Percentiles rank a stretch among this genome's conserved stretches.
These are phyloP conservation scores for Fusarium bactridioides DNA, from an alignment of 2,329 filamentous ascomycete genomes.

Conservation along the genomic window DNA sequence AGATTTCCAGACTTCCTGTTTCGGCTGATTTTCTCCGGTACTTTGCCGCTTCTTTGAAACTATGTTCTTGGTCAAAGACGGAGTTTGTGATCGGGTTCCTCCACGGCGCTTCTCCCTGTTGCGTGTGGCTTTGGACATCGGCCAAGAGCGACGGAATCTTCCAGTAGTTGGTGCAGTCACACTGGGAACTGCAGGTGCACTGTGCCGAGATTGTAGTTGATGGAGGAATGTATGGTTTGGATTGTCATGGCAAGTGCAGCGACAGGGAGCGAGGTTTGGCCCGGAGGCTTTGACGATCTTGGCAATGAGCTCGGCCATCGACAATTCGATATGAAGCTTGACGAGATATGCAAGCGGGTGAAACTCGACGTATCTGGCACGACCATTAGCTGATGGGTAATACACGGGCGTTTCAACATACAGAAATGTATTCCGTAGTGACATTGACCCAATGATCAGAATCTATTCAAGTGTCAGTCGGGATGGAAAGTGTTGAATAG, in stretches of 20 bases:
- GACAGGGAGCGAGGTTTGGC: conserved; percentile 20
- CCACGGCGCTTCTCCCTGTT: conserved; percentile 5
- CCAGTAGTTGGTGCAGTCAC: conserved; percentile 30
- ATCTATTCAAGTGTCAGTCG: conserved; percentile 23
- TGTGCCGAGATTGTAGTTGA: conserved; percentile 16
- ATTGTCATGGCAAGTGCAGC: conserved; percentile 34
- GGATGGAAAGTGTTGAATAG: neutral
- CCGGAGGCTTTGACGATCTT: conserved; percentile 39
- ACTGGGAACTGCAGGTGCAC: neutral
- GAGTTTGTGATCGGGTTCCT: neutral
- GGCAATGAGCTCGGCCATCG: conserved; percentile 40
- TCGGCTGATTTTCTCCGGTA: neutral
- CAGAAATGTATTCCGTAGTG: conserved; percentile 35
- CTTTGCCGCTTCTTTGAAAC: neutral
- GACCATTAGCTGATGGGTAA: neutral
- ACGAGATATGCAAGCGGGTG: conserved; percentile 41
- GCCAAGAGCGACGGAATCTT: conserved; percentile 33
- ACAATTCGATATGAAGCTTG: conserved; percentile 41
- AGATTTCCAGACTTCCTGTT: conserved; percentile 6
- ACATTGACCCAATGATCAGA: conserved; percentile 39
- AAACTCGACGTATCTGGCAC: conserved; percentile 36
- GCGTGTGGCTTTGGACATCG: neutral
- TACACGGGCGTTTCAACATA: neutral
- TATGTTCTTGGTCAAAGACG: neutral
- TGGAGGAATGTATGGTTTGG: conserved; percentile 10